Conservation (phyloP, 164 flowering plant species). For the Brasenia schreberi region DNA sequence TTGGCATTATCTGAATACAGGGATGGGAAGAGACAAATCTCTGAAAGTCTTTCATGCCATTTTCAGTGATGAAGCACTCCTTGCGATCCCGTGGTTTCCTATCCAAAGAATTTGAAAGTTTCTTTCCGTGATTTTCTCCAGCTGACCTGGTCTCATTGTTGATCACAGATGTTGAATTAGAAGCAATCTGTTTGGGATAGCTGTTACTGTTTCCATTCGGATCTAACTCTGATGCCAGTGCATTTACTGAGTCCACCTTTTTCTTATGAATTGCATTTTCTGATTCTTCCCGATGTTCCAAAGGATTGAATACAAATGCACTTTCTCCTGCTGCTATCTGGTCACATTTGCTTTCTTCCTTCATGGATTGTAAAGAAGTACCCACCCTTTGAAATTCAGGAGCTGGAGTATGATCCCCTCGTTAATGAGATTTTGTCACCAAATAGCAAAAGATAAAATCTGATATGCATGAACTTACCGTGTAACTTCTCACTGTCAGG, state of each 20-base stretch:
- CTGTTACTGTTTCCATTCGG: background rate
- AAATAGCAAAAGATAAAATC: slow-evolving; percentile 1
- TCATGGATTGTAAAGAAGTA: slow-evolving; percentile 7
- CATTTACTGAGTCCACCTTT: background rate
- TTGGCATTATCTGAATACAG: background rate
- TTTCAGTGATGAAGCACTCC: background rate
- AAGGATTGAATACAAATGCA: background rate
- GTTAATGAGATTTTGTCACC: background rate
- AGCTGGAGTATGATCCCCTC: slow-evolving; percentile 10
- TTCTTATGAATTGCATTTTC: background rate
- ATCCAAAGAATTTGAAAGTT: background rate
- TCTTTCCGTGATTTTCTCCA: background rate
- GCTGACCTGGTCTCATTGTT: background rate
- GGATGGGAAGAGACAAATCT: background rate
- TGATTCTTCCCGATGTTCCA: background rate
- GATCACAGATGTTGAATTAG: background rate
- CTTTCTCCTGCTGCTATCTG: slow-evolving; percentile 2
- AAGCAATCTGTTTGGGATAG: background rate
- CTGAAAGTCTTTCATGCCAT: background rate
- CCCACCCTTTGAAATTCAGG: slow-evolving; percentile 2
- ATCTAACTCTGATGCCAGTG: background rate
- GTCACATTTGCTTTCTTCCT: slow-evolving; percentile 8
- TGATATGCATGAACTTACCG: slow-evolving; percentile 11
- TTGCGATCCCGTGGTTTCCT: background rate
- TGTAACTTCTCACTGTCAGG: background rate